phyloP scores from a whole-genome alignment of 306 rosid genomes.

The Canavalia gladiata region DNA sequence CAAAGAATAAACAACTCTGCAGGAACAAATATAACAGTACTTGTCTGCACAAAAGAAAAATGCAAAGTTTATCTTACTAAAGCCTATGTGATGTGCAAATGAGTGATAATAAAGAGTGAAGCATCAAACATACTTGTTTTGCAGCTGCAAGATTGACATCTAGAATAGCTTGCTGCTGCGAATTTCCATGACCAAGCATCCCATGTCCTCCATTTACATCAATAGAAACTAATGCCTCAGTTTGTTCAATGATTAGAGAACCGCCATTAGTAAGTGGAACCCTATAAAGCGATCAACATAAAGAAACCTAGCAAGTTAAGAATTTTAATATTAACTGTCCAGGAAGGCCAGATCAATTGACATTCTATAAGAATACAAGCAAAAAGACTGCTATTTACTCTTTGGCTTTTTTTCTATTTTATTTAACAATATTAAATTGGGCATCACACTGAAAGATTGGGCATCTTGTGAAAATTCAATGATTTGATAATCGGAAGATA shows the following conservation, averaged over 20 bases:
- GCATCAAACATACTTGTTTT: conserved; percentile 68
- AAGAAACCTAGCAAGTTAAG: conserved; percentile 34
- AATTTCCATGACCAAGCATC: conserved; percentile 81
- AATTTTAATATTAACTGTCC: conserved; percentile 16
- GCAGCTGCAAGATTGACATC: conserved; percentile 99
- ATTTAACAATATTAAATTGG: conserved; percentile 23
- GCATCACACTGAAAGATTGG: background rate
- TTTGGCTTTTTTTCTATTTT: background rate
- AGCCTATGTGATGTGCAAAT: conserved; percentile 32
- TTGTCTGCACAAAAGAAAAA: conserved; percentile 20
- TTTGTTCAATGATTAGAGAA: conserved; percentile 94
- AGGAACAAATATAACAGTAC: conserved; percentile 7
- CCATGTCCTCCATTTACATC: conserved; percentile 99
- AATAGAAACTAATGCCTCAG: conserved; percentile 96
- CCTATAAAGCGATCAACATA: conserved; percentile 60
- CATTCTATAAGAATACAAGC: conserved; percentile 28
- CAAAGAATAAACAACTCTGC: conserved; percentile 10
- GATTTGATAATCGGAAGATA: conserved; percentile 22
- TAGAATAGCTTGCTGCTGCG: conserved; percentile 89
- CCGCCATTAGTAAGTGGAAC: conserved; percentile 95
- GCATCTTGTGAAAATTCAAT: conserved; percentile 1
- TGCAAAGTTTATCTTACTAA: conserved; percentile 37
- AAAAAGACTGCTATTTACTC: background rate
- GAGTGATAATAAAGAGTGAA: conserved; percentile 42
- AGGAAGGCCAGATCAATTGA: conserved; percentile 28